Evolutionary conservation across 352 stramenopile species (phyloP).

Genomic region (Phytopythium montanum): DNA sequence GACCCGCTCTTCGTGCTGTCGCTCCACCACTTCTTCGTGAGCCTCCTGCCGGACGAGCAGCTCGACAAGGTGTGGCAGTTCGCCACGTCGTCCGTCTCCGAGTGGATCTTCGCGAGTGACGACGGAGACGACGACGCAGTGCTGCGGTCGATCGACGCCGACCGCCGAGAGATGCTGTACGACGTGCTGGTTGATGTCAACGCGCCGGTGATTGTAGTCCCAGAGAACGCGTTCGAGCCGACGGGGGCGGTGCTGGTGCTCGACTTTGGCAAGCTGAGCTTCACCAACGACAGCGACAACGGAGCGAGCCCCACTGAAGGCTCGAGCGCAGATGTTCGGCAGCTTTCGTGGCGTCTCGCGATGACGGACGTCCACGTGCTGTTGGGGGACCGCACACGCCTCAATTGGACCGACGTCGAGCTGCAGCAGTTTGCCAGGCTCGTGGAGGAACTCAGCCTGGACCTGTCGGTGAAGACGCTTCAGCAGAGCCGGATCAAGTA

Average conservation of each 20-base stretch:
- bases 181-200: conserved; percentile 75
- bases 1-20: conserved; percentile 70
- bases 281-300: conserved; percentile 21
- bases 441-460: conserved; percentile 57
- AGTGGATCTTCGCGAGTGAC: conserved; percentile 78
- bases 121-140: conserved; percentile 41
- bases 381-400: conserved; percentile 34
- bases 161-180: conserved; percentile 23
- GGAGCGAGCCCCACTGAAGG: conserved; percentile 1
- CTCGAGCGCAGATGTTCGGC: conserved; percentile 12
- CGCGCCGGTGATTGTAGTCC: conserved; percentile 66
- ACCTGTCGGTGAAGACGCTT: conserved; percentile 46
- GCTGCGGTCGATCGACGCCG: conserved; percentile 30
- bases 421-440: conserved; percentile 37
- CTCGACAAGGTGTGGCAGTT: conserved; percentile 78
- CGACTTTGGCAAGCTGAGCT: conserved; percentile 65
- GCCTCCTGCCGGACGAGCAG: conserved; percentile 59
- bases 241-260: conserved; percentile 50
- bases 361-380: conserved; percentile 60
- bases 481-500: conserved; percentile 10
- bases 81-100: conserved; percentile 73
- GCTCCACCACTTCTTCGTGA: conserved; percentile 68
- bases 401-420: conserved; percentile 40
- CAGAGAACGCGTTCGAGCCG: conserved; percentile 39
- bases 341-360: conserved; percentile 55